Base-by-base conservation (phyloP, 2,329 filamentous ascomycete species). In the Curvularia sp. region DNA sequence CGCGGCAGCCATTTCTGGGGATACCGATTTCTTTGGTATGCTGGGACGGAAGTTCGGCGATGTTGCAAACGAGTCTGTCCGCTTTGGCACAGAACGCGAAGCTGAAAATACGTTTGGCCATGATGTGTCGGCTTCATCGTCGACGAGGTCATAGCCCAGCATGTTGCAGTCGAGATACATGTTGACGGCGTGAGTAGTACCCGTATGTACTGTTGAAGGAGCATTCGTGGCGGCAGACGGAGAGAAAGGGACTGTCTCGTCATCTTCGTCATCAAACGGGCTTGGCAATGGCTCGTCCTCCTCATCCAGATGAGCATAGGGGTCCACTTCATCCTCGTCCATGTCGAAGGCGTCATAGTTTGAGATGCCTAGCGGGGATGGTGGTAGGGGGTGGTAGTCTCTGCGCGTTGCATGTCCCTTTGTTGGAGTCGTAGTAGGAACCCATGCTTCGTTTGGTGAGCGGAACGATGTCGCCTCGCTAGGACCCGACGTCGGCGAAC, bases 341-440 rank as follows among this genome's bases (percentile, higher is more conserved):
- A 69, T 52, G 49, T 80, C 78, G 26, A 81, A 71, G 9, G 75
- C 75, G 55, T 80, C 79, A 62, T 80, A 81, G 57, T 79, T 80
- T n/a, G 74, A 78, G 1, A 79, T 65, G 3, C 77, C 74, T 9
- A 80, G 68, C 1, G 78, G 77, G 1, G 76, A 78, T 1, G 76
- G 75, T 9, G 74, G 72, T 5, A 75, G 61, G 0, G 77, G 75
- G 8, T 73, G 55, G 55, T 76, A 74, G 24, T 72, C 65, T 50
- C 65, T 64, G 3, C 63, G 63, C 1, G 64, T 62, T 7, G 64
- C 43, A 18, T 70, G 68, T 10, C 63, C 55, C 35, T 49, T 60
- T 7, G 68, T 62, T 8, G 42, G 41, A 2, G 41, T 13, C 20
- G 41, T 20, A 22, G 22, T 13, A 62, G 63, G 57, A 1, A 68